These are phyloP conservation scores for Teunomyces pallodes DNA, from an alignment of 805 yeast genomes.

Conservation along the genomic window DNA sequence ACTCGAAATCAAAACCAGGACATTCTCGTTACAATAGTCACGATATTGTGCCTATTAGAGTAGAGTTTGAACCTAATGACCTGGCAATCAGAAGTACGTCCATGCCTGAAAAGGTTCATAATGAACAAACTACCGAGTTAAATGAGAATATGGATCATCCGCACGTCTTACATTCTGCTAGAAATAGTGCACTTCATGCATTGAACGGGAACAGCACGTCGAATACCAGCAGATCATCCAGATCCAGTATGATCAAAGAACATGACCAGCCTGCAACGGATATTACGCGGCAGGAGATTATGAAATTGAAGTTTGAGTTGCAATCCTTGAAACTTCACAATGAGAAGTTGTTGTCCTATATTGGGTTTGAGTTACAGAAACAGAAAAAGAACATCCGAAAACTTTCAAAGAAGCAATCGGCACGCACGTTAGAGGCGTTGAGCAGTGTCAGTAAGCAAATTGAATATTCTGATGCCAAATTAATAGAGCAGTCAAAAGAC, in stretches of 20 bases:
- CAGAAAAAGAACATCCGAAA: slow-evolving; percentile 42
- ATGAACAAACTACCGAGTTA: slow-evolving; percentile 12
- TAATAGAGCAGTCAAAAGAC: slow-evolving; percentile 48
- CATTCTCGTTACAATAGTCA: slow-evolving; percentile 43
- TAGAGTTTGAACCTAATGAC: slow-evolving; percentile 36
- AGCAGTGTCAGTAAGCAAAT: slow-evolving; percentile 16
- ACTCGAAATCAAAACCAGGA: slow-evolving; percentile 28
- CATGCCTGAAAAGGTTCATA: slow-evolving; percentile 23
- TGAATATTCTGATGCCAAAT: slow-evolving; percentile 54
- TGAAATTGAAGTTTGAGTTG: slow-evolving; percentile 50
- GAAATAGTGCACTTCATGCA: slow-evolving; percentile 27
- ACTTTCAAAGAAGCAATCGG: slow-evolving; percentile 36
- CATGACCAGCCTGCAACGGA: slow-evolving; percentile 17
- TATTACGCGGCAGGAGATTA: slow-evolving; percentile 45
- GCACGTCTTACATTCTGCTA: slow-evolving; percentile 8
- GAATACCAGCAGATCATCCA: slow-evolving; percentile 25
- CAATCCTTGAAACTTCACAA: slow-evolving; percentile 54
- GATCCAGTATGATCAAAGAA: slow-evolving; percentile 20
- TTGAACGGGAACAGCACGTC: slow-evolving; percentile 23
- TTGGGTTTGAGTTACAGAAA: slow-evolving; percentile 55
- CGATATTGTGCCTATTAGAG: slow-evolving; percentile 41
- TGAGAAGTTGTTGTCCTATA: slow-evolving; percentile 54
- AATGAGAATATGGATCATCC: slow-evolving; percentile 8
- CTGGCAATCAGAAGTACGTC: slow-evolving; percentile 22
- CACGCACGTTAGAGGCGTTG: slow-evolving; percentile 17